phyloP scores from a whole-genome alignment of 1,284 basidiomycete species.

The Leccinum pachyderme region DNA sequence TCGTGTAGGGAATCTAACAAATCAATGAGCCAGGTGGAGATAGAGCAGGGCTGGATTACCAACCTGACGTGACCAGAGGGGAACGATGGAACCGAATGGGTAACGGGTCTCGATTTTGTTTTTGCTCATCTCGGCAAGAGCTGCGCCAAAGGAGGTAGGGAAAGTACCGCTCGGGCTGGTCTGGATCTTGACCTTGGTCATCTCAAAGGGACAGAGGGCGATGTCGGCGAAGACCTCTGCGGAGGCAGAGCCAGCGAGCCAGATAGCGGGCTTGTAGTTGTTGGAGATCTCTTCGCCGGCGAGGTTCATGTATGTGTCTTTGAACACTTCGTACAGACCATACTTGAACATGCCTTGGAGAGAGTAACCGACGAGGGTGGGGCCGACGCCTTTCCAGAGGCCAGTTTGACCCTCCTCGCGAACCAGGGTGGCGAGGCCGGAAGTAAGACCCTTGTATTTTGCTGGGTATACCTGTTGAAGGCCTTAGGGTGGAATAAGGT shows the following conservation, averaged over 20 bases:
- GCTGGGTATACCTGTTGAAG: slow-evolving; percentile 56
- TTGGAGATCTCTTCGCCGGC: slow-evolving; percentile 82
- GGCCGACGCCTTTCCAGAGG: slow-evolving; percentile 93
- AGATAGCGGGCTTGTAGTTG: slow-evolving; percentile 91
- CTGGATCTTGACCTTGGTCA: slow-evolving; percentile 85
- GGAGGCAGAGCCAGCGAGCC: slow-evolving; percentile 90
- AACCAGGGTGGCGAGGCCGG: slow-evolving; percentile 73
- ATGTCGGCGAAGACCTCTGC: slow-evolving; percentile 96
- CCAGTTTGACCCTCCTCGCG: slow-evolving; percentile 82
- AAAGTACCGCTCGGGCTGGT: slow-evolving; percentile 70
- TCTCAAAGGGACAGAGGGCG: slow-evolving; percentile 77
- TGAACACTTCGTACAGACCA: slow-evolving; percentile 95
- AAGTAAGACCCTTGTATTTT: slow-evolving; percentile 76
- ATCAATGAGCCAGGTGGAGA: neutral
- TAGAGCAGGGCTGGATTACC: slow-evolving; percentile 13
- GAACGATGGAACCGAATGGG: slow-evolving; percentile 77
- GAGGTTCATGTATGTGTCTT: slow-evolving; percentile 85
- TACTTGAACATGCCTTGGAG: slow-evolving; percentile 97
- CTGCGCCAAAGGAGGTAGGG: slow-evolving; percentile 67
- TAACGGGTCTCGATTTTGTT: slow-evolving; percentile 67
- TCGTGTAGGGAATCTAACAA: slow-evolving; percentile 74
- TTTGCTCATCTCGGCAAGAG: slow-evolving; percentile 61
- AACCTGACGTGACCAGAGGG: slow-evolving; percentile 81
- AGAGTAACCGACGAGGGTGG: slow-evolving; percentile 91
- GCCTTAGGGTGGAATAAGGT: neutral